Evolutionary conservation across 2,329 filamentous ascomycete species (phyloP).

Genomic region (Epichloe hybrida): DNA sequence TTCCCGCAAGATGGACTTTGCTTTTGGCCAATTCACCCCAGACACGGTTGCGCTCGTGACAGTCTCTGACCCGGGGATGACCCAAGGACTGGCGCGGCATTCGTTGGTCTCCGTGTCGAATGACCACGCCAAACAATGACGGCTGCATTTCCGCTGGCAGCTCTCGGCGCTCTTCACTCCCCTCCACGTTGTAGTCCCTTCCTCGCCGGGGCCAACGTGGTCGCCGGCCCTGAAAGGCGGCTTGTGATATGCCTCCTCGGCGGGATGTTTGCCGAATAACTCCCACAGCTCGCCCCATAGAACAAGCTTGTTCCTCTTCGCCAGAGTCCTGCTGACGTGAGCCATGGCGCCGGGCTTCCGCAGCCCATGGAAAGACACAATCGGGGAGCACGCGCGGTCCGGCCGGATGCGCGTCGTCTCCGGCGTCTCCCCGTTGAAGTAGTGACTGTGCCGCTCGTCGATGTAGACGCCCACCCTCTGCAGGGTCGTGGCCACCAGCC

Average conservation of each 20-base stretch:
- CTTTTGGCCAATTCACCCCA: slow-evolving; percentile 19
- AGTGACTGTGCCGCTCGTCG: slow-evolving; percentile 37
- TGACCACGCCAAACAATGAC: slow-evolving; percentile 37
- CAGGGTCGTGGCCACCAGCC: slow-evolving; percentile 37
- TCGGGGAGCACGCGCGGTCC: slow-evolving; percentile 39
- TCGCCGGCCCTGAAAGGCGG: slow-evolving; percentile 25
- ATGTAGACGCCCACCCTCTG: slow-evolving; percentile 41
- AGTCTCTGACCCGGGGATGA: slow-evolving; percentile 26
- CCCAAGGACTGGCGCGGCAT: slow-evolving; percentile 36
- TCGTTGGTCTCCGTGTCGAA: slow-evolving; percentile 26
- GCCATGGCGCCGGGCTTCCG: slow-evolving; percentile 31
- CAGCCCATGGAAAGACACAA: slow-evolving; percentile 40
- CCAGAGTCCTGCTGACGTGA: slow-evolving; percentile 28
- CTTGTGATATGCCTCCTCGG: slow-evolving; percentile 19
- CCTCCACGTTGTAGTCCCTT: slow-evolving; percentile 24
- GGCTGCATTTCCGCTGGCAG: slow-evolving; percentile 30
- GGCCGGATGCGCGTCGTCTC: slow-evolving; percentile 32
- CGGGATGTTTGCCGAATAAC: slow-evolving; percentile 29
- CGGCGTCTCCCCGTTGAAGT: slow-evolving; percentile 44
- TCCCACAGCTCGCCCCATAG: slow-evolving; percentile 38
- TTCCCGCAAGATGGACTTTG: slow-evolving; percentile 13
- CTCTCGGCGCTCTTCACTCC: slow-evolving; percentile 25
- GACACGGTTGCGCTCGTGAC: slow-evolving; percentile 9
- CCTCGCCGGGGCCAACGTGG: slow-evolving; percentile 36
- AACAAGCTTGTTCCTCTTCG: slow-evolving; percentile 24